Percentiles rank a stretch among this genome's conserved stretches.
Evolutionary conservation across 1,284 basidiomycete genomes (phyloP).

Genomic region (Puccinia hordei): DNA sequence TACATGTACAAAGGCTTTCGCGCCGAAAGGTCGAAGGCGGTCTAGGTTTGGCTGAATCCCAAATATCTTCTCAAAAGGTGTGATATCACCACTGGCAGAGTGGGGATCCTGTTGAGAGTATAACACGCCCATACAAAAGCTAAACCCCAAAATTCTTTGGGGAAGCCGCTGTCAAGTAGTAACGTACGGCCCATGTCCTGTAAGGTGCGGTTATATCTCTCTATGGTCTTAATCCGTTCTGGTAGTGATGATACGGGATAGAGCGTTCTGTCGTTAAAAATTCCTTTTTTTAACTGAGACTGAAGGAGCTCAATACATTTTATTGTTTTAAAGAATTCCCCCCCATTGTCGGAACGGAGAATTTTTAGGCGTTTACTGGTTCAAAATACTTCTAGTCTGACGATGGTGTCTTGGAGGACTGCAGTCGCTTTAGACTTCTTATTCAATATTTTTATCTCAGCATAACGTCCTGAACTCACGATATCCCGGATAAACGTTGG

Average conservation of each 20-base stretch:
- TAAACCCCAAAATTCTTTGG: conserved; percentile 38
- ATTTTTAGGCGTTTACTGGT: neutral
- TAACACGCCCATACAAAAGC: neutral
- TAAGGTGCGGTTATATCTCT: too few relatives aligned
- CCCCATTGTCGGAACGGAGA: neutral
- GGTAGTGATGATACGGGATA: too few relatives aligned
- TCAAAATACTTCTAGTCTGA: neutral
- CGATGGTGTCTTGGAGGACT: neutral
- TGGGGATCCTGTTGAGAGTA: neutral
- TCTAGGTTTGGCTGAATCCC: neutral
- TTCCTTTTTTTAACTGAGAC: too few relatives aligned
- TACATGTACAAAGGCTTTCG: neutral
- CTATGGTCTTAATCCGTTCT: too few relatives aligned
- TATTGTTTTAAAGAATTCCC: too few relatives aligned
- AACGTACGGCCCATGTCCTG: neutral
- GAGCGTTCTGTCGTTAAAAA: too few relatives aligned
- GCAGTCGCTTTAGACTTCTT: too few relatives aligned
- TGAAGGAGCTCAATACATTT: too few relatives aligned
- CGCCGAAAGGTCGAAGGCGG: neutral
- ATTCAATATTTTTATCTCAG: neutral
- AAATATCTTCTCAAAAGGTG: conserved; percentile 6
- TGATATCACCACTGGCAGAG: neutral
- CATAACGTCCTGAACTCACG: neutral
- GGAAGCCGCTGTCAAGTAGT: conserved; percentile 2
- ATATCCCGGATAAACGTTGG: conserved; percentile 8